These are phyloP conservation scores for Venturia aucupariae DNA, from an alignment of 2,329 filamentous ascomycete species.

Conservation along the genomic window DNA sequence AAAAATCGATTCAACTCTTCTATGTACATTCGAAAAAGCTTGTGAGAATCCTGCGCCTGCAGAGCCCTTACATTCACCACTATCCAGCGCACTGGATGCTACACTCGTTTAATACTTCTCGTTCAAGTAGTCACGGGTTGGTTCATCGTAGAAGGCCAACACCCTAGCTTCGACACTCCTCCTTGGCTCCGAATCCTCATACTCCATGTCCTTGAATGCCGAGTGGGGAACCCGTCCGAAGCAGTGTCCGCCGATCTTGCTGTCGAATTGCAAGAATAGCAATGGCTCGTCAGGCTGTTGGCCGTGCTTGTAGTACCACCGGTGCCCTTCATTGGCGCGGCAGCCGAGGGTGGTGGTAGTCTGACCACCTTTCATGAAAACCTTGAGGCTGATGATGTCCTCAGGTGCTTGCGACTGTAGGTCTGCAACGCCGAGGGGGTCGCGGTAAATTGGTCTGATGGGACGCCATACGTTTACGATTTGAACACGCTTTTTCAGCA, in stretches of 20 bases:
- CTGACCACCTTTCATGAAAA: slow-evolving; percentile 19
- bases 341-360: slow-evolving; percentile 18
- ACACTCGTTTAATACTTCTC: too few relatives aligned
- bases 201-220: slow-evolving; percentile 24
- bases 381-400: slow-evolving; percentile 17
- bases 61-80: too few relatives aligned
- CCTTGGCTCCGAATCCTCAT: slow-evolving; percentile 21
- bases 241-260: slow-evolving; percentile 20
- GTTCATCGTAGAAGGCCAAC: slow-evolving; percentile 22
- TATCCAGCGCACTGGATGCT: too few relatives aligned
- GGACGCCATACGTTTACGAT: slow-evolving; percentile 31
- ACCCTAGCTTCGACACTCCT: slow-evolving; percentile 29
- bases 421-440: slow-evolving; percentile 24
- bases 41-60: too few relatives aligned
- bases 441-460: slow-evolving; percentile 25
- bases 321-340: slow-evolving; percentile 17
- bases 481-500: slow-evolving; percentile 24
- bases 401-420: slow-evolving; percentile 22
- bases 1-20: too few relatives aligned
- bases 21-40: too few relatives aligned
- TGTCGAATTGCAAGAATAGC: slow-evolving; percentile 29
- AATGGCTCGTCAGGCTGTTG: slow-evolving; percentile 24
- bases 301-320: slow-evolving; percentile 27
- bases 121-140: too few relatives aligned
- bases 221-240: slow-evolving; percentile 24